These are phyloP conservation scores for Ehretia macrophylla DNA, from an alignment of 257 asterid genomes.

Conservation along the genomic window DNA sequence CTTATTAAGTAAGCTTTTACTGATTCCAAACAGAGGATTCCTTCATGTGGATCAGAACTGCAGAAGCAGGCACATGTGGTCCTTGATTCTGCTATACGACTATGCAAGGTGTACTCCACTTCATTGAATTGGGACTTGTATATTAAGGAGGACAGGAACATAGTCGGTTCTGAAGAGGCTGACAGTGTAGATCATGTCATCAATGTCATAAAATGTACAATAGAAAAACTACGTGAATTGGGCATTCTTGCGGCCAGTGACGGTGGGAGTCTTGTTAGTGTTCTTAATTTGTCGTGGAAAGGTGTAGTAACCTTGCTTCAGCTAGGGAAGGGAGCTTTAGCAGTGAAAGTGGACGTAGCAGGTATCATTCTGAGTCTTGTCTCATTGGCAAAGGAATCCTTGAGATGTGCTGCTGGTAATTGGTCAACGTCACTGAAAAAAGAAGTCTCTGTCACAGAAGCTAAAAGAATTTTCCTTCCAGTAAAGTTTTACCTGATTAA, in stretches of 20 bases:
- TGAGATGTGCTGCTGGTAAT: conserved; percentile 67
- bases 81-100: conserved; percentile 64
- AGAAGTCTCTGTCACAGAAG: conserved; percentile 58
- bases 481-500: conserved; percentile 86
- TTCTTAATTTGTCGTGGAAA: conserved; percentile 91
- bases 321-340: conserved; percentile 78
- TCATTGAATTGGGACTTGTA: conserved; percentile 64
- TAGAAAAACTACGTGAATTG: conserved; percentile 73
- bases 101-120: conserved; percentile 73
- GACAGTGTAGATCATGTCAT: conserved; percentile 47
- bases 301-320: conserved; percentile 91
- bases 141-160: conserved; percentile 29
- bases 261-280: conserved; percentile 85
- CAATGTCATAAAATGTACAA: conserved; percentile 46
- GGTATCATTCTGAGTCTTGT: conserved; percentile 60
- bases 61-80: conserved; percentile 58
- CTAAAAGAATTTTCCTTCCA: conserved; percentile 88
- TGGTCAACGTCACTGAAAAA: conserved; percentile 58
- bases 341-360: conserved; percentile 62
- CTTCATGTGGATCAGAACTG: conserved; percentile 46
- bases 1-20: not conserved
- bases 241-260: conserved; percentile 88
- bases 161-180: conserved; percentile 32
- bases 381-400: conserved; percentile 68
- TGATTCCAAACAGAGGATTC: conserved; percentile 46